Base-by-base conservation (phyloP, 352 stramenopile genomes). In the Globisporangium barbulae region DNA sequence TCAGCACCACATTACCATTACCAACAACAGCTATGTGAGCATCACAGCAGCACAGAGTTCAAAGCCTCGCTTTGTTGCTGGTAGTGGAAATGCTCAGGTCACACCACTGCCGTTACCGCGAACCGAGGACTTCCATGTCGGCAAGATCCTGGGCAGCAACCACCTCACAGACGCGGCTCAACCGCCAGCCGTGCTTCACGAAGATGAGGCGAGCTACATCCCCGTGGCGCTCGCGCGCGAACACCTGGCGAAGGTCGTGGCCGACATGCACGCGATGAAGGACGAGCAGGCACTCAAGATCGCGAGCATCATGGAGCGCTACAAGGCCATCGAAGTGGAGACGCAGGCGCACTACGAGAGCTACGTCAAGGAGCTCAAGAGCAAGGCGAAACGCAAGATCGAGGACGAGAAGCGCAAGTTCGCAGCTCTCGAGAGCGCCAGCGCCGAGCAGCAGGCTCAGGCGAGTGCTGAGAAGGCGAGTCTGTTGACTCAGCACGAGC, bases 221-320 rank as follows among this genome's bases (percentile, higher is more conserved):
- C 85, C 85, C 4, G 85, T 92, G 49, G 67, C 78, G 1, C 67
- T 94, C 0, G 86, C 86, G 12, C 73, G 74, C 15, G 56, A 68
- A 5, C 83, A 94, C 52, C 52, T 94, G 5, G 64, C 70, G 7
- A 78, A 79, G n/a, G 86, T 92, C 4, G 86, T 94, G 28, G 57
- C 75, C 5, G 86, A 93, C 44, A 93, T 94, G 82, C 83, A 89
- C 66, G 49, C 66, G 44, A 86, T 93, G 74, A 90, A 94, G 65
- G 71, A 78, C 30, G 74, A 90, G 12, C 84, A 93, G 35, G 63
- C 78, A 1, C 57, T 72, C 47, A 78, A 79, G 30, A 62, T 94
- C 39, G 55, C 64, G 31, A 45, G 68, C 47, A 88, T 94, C 56
- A 59, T 91, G 8, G 73, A 75, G 12, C 62, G 78, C 9, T 91